These are phyloP conservation scores for Sparassis latifolia DNA, from an alignment of 1,284 basidiomycete species.

Conservation along the genomic window DNA sequence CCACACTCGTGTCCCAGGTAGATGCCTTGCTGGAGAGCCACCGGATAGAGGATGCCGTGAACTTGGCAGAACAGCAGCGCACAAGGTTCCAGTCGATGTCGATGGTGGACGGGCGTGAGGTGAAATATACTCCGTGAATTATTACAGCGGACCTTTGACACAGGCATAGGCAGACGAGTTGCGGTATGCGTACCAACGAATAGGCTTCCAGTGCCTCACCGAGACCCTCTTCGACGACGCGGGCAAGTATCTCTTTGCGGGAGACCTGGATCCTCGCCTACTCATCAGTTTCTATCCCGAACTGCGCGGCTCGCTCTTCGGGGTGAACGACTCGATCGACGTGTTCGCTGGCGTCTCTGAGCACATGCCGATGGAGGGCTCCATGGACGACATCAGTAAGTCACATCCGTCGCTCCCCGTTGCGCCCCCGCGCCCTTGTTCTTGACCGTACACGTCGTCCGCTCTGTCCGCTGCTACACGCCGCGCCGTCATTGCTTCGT, in stretches of 20 bases:
- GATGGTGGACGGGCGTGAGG: conserved; percentile 46
- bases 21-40: conserved; percentile 65
- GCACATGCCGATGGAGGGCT: conserved; percentile 54
- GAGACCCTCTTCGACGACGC: conserved; percentile 77
- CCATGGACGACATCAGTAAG: conserved; percentile 75
- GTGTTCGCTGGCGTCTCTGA: conserved; percentile 65
- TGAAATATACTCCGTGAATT: conserved; percentile 16
- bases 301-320: conserved; percentile 53
- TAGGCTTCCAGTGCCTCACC: conserved; percentile 66
- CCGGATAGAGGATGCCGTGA: conserved; percentile 56
- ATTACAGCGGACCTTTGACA: background rate
- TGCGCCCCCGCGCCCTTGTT: conserved; percentile 10
- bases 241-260: conserved; percentile 63
- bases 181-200: conserved; percentile 68
- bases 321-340: conserved; percentile 37
- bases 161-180: conserved; percentile 51
- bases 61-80: conserved; percentile 53
- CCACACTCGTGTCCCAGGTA: conserved; percentile 67
- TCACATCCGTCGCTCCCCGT: conserved; percentile 14
- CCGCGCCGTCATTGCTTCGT: conserved; percentile 14
- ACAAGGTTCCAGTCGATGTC: conserved; percentile 48
- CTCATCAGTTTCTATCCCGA: conserved; percentile 74
- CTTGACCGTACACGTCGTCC: conserved; percentile 12
- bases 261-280: conserved; percentile 69
- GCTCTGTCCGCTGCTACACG: background rate